Percentiles rank a stretch among this genome's conserved stretches.
Evolutionary conservation across 2,329 filamentous ascomycete species (phyloP).

Genomic region (Paramyrothecium roridum): DNA sequence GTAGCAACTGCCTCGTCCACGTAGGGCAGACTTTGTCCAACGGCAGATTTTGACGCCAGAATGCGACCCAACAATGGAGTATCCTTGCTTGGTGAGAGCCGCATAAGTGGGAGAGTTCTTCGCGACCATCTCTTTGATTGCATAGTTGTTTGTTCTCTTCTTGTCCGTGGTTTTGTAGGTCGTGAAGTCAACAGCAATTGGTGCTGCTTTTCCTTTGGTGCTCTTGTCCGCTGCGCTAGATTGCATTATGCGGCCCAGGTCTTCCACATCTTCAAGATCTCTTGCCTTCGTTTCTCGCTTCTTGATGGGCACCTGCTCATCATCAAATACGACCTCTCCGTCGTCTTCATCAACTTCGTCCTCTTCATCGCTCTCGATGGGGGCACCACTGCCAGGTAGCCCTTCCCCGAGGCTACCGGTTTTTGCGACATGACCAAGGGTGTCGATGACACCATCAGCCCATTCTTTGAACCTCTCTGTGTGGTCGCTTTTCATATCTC

Average conservation of each 20-base stretch:
- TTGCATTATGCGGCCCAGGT: conserved; percentile 67
- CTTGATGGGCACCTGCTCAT: conserved; percentile 27
- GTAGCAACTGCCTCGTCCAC: conserved; percentile 92
- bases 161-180: conserved; percentile 58
- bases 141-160: conserved; percentile 35
- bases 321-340: conserved; percentile 43
- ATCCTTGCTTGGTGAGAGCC: conserved; percentile 92
- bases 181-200: conserved; percentile 84
- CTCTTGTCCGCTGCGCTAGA: conserved; percentile 31
- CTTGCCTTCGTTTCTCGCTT: conserved; percentile 38
- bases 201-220: conserved; percentile 26
- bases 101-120: conserved; percentile 84
- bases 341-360: conserved; percentile 59
- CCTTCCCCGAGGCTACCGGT: conserved; percentile 60
- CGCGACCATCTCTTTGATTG: conserved; percentile 89
- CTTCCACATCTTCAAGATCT: conserved; percentile 76
- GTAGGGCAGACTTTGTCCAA: conserved; percentile 96
- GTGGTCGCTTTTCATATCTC: conserved; percentile 77
- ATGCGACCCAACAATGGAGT: conserved; percentile 91
- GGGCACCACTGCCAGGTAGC: conserved; percentile 76
- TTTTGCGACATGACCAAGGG: conserved; percentile 61
- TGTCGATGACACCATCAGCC: conserved; percentile 69
- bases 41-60: conserved; percentile 97
- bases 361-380: conserved; percentile 81
- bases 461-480: conserved; percentile 70